phyloP scores from a whole-genome alignment of 768 basidiomycete genomes.

The Rhizopogon sp. region DNA sequence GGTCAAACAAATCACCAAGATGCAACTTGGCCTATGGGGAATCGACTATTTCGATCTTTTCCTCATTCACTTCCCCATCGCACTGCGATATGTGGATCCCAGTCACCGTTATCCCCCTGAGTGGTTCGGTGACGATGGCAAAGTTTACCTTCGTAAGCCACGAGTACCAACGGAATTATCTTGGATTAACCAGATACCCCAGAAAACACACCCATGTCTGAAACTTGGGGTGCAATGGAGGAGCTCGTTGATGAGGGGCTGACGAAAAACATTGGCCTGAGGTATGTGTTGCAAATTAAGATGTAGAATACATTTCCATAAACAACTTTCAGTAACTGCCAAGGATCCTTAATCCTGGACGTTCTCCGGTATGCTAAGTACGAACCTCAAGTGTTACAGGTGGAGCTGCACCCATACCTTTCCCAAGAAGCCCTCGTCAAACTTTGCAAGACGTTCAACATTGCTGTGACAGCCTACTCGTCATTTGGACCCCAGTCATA shows the following conservation, averaged over 20 bases:
- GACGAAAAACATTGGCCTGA: constrained; percentile 76
- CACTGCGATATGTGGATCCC: constrained; percentile 78
- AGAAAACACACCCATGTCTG: constrained; percentile 68
- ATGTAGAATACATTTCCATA: neutral
- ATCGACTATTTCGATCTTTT: constrained; percentile 81
- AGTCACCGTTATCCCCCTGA: constrained; percentile 73
- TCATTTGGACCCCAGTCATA: constrained; percentile 52
- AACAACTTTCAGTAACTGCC: constrained; percentile 54
- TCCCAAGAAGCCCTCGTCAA: constrained; percentile 42
- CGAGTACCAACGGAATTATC: neutral
- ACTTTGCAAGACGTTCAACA: constrained; percentile 37
- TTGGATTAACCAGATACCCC: constrained; percentile 1
- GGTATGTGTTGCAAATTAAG: constrained; percentile 31
- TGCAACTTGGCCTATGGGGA: constrained; percentile 78
- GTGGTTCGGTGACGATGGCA: constrained; percentile 73
- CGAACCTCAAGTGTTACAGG: constrained; percentile 52
- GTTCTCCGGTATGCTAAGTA: constrained; percentile 73
- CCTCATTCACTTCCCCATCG: constrained; percentile 82
- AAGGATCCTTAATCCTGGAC: constrained; percentile 68
- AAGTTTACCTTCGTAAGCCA: constrained; percentile 55
- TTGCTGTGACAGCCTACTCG: constrained; percentile 53
- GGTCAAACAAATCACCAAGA: constrained; percentile 50
- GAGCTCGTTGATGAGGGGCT: constrained; percentile 65
- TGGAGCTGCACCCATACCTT: constrained; percentile 57
- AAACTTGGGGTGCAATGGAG: constrained; percentile 86